phyloP scores from a whole-genome alignment of 306 rosid species.

The Vigna trinervia region DNA sequence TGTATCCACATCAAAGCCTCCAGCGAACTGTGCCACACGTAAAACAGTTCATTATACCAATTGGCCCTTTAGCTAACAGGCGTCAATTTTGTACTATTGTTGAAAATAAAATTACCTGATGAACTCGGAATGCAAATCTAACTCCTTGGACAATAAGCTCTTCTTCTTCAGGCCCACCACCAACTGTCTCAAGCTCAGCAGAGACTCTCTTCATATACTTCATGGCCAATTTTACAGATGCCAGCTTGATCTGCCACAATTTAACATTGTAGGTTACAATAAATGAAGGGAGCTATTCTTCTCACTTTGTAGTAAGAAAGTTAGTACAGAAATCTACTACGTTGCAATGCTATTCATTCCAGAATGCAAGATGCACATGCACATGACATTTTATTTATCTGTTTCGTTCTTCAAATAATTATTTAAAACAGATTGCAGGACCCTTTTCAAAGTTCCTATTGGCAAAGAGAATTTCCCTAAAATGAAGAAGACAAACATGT shows the following conservation, averaged over 20 bases:
- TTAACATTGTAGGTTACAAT: constrained; percentile 38
- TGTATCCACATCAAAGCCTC: constrained; percentile 95
- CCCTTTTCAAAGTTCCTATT: background rate
- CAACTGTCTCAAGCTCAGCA: constrained; percentile 89
- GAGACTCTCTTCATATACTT: constrained; percentile 97
- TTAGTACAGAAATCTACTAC: constrained; percentile 14
- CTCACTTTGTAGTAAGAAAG: constrained; percentile 13
- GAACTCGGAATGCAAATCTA: constrained; percentile 94
- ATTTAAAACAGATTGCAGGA: constrained; percentile 9
- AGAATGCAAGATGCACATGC: background rate
- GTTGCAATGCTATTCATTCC: background rate
- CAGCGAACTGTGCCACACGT: constrained; percentile 87
- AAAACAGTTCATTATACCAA: constrained; percentile 4
- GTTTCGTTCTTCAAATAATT: constrained; percentile 17
- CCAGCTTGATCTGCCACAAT: constrained; percentile 83
- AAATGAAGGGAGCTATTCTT: constrained; percentile 40
- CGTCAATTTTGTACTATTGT: constrained; percentile 5
- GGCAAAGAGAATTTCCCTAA: constrained; percentile 42
- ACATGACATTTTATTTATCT: background rate
- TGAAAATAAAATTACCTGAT: constrained; percentile 64
- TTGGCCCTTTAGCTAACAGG: constrained; percentile 12
- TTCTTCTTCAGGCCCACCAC: constrained; percentile 94
- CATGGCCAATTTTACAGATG: constrained; percentile 92
- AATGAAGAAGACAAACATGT: constrained; percentile 54
- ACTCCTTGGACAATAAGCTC: constrained; percentile 95